Conservation (phyloP, 139 green algal species). For the Closterium sp. region DNA sequence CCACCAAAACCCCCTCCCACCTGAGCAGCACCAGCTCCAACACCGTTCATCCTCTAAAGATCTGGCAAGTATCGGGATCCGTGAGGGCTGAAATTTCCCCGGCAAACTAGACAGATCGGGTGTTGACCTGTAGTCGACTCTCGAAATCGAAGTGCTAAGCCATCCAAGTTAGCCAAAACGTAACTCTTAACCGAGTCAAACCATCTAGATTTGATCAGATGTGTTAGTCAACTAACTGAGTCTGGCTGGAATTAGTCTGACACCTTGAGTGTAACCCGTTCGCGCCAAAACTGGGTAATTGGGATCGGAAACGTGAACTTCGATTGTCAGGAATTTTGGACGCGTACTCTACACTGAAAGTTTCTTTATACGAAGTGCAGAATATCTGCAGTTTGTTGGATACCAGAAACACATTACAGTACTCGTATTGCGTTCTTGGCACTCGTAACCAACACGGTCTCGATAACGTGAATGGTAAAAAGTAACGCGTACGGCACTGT, state of each 20-base stretch:
- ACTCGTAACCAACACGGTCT: no score
- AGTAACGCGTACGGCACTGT: no score
- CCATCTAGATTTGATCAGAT: neutral
- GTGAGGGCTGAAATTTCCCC: neutral
- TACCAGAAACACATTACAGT: no score
- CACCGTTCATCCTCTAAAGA: neutral
- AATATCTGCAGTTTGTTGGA: no score
- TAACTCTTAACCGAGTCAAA: neutral
- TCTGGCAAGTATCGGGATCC: neutral
- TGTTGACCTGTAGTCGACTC: neutral
- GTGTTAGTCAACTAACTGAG: neutral
- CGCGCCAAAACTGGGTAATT: neutral
- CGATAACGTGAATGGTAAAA: no score
- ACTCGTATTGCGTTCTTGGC: no score
- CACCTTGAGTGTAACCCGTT: neutral
- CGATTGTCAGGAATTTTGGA: no score
- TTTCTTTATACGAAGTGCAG: no score
- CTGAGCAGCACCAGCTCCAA: neutral
- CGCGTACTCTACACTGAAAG: no score
- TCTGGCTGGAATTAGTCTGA: neutral
- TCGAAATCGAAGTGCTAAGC: neutral
- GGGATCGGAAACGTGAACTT: no score
- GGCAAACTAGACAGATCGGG: neutral
- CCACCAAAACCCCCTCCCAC: neutral
- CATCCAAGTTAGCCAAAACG: neutral